These are phyloP conservation scores for Retiboletus flavoniger DNA, from an alignment of 1,284 basidiomycete species.

Conservation along the genomic window DNA sequence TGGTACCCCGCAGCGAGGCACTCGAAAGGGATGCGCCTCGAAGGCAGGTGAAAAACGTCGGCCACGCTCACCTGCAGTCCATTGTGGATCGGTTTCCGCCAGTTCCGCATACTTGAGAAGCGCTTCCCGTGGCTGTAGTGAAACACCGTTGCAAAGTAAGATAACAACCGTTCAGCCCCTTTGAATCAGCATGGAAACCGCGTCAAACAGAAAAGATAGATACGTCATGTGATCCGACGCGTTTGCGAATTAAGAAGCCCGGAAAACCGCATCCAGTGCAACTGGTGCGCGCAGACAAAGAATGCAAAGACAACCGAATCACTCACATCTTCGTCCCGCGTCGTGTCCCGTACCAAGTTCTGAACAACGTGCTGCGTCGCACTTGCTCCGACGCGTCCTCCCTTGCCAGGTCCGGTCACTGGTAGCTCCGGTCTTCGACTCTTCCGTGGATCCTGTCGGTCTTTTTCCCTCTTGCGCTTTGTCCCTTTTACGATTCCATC, in stretches of 20 bases:
- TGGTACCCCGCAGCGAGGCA: slow-evolving; percentile 31
- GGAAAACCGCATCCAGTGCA: slow-evolving; percentile 7
- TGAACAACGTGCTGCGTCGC: slow-evolving; percentile 95
- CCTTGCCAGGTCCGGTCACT: slow-evolving; percentile 85
- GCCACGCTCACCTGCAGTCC: slow-evolving; percentile 70
- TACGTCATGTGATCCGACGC: slow-evolving; percentile 15
- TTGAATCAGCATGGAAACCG: slow-evolving; percentile 3
- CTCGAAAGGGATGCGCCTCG: slow-evolving; percentile 1
- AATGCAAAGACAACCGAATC: slow-evolving; percentile 13
- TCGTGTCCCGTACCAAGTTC: slow-evolving; percentile 85
- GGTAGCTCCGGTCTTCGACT: slow-evolving; percentile 90
- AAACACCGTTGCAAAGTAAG: slow-evolving; percentile 19
- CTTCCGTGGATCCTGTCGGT: slow-evolving; percentile 85
- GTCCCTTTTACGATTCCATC: slow-evolving; percentile 67
- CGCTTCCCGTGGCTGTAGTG: slow-evolving; percentile 85
- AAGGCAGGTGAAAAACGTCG: slow-evolving; percentile 13
- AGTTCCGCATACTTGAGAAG: slow-evolving; percentile 87
- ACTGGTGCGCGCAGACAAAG: neutral
- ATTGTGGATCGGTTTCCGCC: slow-evolving; percentile 75
- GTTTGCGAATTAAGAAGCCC: slow-evolving; percentile 12
- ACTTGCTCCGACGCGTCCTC: slow-evolving; percentile 92
- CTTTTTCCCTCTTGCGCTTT: slow-evolving; percentile 86
- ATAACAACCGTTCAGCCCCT: slow-evolving; percentile 23
- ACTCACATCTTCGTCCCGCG: slow-evolving; percentile 91
- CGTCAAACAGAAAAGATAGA: slow-evolving; percentile 10